Evolutionary conservation across 148 eudicot genomes (phyloP).

Genomic region (Cornus controversa): DNA sequence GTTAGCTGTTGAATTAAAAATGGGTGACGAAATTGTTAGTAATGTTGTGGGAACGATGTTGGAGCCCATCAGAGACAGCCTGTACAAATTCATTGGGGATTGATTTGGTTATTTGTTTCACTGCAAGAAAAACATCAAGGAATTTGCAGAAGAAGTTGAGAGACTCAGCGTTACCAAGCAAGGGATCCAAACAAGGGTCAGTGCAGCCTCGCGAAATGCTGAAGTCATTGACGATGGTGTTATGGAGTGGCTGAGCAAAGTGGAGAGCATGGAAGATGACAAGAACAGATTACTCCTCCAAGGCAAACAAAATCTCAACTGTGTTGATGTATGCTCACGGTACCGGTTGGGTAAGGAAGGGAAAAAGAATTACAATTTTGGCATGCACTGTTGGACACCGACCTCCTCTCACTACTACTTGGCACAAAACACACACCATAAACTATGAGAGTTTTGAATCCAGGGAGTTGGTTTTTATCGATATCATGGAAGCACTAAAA

Average conservation of each 20-base stretch:
- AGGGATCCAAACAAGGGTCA: neutral
- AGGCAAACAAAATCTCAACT: neutral
- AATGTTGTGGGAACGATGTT: no score
- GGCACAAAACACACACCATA: no score
- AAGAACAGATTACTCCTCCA: neutral
- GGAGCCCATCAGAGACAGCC: neutral
- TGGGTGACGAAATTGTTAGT: no score
- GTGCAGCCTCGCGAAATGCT: neutral
- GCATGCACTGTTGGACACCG: neutral
- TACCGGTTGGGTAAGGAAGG: neutral
- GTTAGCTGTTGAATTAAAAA: no score
- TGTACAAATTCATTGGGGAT: neutral
- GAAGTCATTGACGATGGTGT: neutral
- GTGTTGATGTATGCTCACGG: neutral
- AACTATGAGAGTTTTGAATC: neutral
- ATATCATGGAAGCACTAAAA: neutral
- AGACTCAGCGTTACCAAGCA: neutral
- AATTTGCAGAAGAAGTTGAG: neutral
- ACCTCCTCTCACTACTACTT: neutral
- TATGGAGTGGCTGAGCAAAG: neutral
- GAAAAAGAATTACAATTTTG: neutral
- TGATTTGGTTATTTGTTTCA: neutral
- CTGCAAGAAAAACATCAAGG: neutral
- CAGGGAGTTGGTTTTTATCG: neutral
- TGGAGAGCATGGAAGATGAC: neutral